phyloP scores from a whole-genome alignment of 2,329 filamentous ascomycete genomes.

The Bipolaris gigantea region DNA sequence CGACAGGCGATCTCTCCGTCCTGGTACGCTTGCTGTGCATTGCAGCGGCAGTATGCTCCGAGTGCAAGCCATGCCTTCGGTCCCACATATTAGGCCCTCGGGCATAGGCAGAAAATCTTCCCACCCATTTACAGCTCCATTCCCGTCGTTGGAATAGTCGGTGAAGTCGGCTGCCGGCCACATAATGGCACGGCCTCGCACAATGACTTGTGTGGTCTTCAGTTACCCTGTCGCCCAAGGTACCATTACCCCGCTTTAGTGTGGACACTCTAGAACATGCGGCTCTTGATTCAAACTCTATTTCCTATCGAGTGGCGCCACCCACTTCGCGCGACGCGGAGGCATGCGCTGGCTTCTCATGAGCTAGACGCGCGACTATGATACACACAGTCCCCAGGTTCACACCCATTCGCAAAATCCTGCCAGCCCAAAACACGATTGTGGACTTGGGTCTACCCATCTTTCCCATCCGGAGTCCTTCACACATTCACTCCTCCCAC shows the following conservation, averaged over 20 bases:
- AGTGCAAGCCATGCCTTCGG: slow-evolving; percentile 45
- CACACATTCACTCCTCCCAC: slow-evolving; percentile 18
- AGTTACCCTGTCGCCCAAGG: slow-evolving; percentile 12
- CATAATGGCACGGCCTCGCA: slow-evolving; percentile 11
- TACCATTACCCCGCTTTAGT: slow-evolving; percentile 12
- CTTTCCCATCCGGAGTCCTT: slow-evolving; percentile 56
- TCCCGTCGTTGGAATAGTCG: slow-evolving; percentile 45
- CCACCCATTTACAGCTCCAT: slow-evolving; percentile 37
- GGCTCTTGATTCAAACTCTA: slow-evolving; percentile 31
- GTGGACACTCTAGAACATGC: not conserved
- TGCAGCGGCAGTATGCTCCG: slow-evolving; percentile 7
- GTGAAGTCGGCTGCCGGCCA: slow-evolving; percentile 42
- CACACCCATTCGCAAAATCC: slow-evolving; percentile 44
- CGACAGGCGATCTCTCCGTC: slow-evolving; percentile 45
- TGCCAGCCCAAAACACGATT: slow-evolving; percentile 44
- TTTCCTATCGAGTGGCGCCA: slow-evolving; percentile 43
- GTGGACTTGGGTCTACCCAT: slow-evolving; percentile 51
- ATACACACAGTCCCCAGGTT: slow-evolving; percentile 46
- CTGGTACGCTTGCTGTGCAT: slow-evolving; percentile 46
- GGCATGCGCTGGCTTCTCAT: slow-evolving; percentile 30
- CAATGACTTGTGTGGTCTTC: slow-evolving; percentile 21
- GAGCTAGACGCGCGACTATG: slow-evolving; percentile 48
- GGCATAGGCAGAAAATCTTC: slow-evolving; percentile 40
- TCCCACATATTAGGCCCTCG: slow-evolving; percentile 18
- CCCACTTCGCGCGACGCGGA: slow-evolving; percentile 29